Evolutionary conservation across 768 basidiomycete species (phyloP).

Genomic region (Multifurca ochricompacta): DNA sequence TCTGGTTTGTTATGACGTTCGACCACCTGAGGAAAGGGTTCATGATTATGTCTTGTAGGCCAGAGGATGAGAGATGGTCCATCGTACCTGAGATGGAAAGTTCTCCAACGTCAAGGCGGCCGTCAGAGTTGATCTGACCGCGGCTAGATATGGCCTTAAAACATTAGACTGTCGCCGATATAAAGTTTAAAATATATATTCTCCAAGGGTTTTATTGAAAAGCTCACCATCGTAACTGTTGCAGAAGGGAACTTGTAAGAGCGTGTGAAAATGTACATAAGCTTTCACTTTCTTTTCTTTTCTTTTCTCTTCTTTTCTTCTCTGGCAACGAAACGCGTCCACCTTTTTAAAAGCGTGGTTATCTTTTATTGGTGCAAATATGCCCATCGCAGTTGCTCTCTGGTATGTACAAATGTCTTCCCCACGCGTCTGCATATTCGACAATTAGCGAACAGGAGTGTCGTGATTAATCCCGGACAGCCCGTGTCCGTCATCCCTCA

Average conservation of each 20-base stretch:
- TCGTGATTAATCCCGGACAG: conserved; percentile 50
- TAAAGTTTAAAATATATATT: neutral
- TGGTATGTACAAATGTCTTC: conserved; percentile 37
- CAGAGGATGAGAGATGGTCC: conserved; percentile 7
- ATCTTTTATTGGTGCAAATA: conserved; percentile 28
- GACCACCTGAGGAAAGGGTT: conserved; percentile 57
- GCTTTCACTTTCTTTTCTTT: neutral
- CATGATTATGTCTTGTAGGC: conserved; percentile 20
- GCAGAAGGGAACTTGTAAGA: conserved; percentile 10
- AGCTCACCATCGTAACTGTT: conserved; percentile 19
- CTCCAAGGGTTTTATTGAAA: neutral
- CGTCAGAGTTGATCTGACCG: conserved; percentile 93
- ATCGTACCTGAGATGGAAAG: conserved; percentile 90
- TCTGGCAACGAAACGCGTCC: neutral
- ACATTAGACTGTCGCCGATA: conserved; percentile 75
- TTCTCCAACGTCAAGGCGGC: conserved; percentile 95
- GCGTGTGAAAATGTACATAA: conserved; percentile 40
- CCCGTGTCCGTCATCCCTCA: conserved; percentile 49
- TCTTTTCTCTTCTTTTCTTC: neutral
- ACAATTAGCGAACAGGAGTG: conserved; percentile 43
- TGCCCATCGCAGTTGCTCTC: conserved; percentile 56
- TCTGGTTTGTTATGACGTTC: conserved; percentile 98
- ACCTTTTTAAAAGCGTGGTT: conserved; percentile 1
- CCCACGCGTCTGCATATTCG: conserved; percentile 10
- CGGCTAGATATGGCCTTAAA: conserved; percentile 90